Evolutionary conservation across 2,329 filamentous ascomycete species (phyloP).

Genomic region (Neurospora sp.): DNA sequence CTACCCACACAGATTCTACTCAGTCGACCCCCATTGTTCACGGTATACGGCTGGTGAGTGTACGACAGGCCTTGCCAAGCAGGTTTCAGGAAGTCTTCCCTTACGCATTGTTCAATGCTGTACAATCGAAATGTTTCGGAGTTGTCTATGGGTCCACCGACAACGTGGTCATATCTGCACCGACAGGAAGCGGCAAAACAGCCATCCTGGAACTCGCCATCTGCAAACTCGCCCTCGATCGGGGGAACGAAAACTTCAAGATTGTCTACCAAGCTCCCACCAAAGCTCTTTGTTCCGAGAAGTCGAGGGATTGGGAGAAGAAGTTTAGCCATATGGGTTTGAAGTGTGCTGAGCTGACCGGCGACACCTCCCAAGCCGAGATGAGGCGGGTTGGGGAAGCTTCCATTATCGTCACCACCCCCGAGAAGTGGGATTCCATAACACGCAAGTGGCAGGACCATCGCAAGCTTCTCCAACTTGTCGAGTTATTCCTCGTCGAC

Average conservation of each 20-base stretch:
- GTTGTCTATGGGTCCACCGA: slow-evolving; percentile 56
- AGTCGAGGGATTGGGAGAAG: slow-evolving; percentile 64
- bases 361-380: slow-evolving; percentile 63
- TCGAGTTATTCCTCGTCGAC: slow-evolving; percentile 76
- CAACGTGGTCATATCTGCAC: slow-evolving; percentile 72
- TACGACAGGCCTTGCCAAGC: slow-evolving; percentile 52
- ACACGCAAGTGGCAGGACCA: slow-evolving; percentile 83
- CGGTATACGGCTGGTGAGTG: slow-evolving; percentile 30
- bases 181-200: slow-evolving; percentile 81
- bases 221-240: slow-evolving; percentile 54
- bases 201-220: slow-evolving; percentile 74
- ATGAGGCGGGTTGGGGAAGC: slow-evolving; percentile 61
- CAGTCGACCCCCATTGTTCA: slow-evolving; percentile 26
- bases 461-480: slow-evolving; percentile 59
- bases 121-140: slow-evolving; percentile 72
- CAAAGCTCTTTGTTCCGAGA: slow-evolving; percentile 71
- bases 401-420: slow-evolving; percentile 77
- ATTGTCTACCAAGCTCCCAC: slow-evolving; percentile 79
- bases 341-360: slow-evolving; percentile 68
- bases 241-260: slow-evolving; percentile 56
- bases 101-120: slow-evolving; percentile 68
- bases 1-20: not conserved
- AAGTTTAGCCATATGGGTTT: slow-evolving; percentile 63
- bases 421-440: slow-evolving; percentile 87
- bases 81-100: slow-evolving; percentile 60